Conservation (phyloP, 495 filamentous ascomycete genomes). For the Penicillium cinerascens region DNA sequence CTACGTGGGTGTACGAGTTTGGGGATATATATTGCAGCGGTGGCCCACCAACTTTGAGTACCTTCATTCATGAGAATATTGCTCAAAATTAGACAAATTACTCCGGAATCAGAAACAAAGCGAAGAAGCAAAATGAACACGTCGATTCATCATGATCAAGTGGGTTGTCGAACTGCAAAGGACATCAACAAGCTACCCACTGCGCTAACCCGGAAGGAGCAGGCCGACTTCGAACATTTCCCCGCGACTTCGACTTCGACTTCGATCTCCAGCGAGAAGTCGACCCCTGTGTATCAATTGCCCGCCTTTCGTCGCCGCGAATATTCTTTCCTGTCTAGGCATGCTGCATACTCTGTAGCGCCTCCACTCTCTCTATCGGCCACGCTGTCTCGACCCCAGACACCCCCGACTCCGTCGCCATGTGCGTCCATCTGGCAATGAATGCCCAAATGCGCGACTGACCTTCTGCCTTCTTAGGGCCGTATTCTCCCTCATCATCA, state of each 20-base stretch:
- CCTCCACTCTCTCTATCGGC: not conserved
- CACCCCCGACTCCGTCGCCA: conserved; percentile 9
- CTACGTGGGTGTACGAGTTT: too few species aligned
- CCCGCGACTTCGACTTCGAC: conserved; percentile 5
- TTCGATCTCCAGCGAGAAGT: not conserved
- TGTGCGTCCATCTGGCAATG: conserved; percentile 15
- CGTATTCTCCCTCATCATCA: conserved; percentile 89
- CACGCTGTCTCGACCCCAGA: conserved; percentile 12
- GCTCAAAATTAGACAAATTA: too few species aligned
- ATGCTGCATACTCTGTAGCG: conserved; percentile 14
- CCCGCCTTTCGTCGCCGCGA: not conserved
- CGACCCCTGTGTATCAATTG: not conserved
- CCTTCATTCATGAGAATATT: too few species aligned
- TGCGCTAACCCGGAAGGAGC: not conserved
- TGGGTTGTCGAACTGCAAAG: not conserved
- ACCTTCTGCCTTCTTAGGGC: conserved; percentile 55
- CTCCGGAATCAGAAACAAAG: too few species aligned
- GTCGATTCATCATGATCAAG: too few species aligned
- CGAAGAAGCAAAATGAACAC: too few species aligned
- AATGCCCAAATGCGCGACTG: conserved; percentile 8
- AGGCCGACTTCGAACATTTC: not conserved
- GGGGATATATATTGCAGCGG: too few species aligned
- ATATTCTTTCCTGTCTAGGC: not conserved
- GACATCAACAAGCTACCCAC: not conserved
- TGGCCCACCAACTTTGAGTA: too few species aligned